Conservation (phyloP, 2,329 filamentous ascomycete species). For the Boeremia exigua region DNA sequence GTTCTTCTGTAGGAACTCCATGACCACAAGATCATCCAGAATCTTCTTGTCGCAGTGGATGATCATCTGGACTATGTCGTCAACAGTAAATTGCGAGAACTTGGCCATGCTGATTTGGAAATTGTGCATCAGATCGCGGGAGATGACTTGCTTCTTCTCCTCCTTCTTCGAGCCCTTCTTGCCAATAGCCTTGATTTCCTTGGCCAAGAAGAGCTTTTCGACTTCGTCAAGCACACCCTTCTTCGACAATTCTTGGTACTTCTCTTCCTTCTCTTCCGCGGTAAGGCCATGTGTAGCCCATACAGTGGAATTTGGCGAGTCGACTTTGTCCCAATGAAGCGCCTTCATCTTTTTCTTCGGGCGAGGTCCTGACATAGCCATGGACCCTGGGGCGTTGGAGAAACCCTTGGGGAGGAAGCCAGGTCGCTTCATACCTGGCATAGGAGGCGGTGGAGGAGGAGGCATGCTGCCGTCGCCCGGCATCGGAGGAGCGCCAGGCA, state of each 20-base stretch:
- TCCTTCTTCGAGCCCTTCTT: conserved; percentile 75
- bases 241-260: conserved; percentile 89
- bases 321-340: conserved; percentile 98
- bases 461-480: conserved; percentile 56
- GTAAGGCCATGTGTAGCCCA: conserved; percentile 89
- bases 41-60: conserved; percentile 93
- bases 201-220: conserved; percentile 95
- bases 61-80: conserved; percentile 89
- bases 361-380: conserved; percentile 78
- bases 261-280: conserved; percentile 89
- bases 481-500: conserved; percentile 57
- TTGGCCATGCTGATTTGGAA: conserved; percentile 84
- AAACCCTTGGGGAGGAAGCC: conserved; percentile 75
- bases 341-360: conserved; percentile 99
- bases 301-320: conserved; percentile 86
- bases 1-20: conserved; percentile 95
- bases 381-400: conserved; percentile 60
- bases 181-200: conserved; percentile 90
- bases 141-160: conserved; percentile 98
- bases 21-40: conserved; percentile 86
- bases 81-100: conserved; percentile 82
- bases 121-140: conserved; percentile 70
- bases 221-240: conserved; percentile 98
- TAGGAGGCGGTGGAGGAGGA: conserved; percentile 64
- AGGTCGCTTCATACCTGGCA: conserved; percentile 64